Evolutionary conservation across 2,329 filamentous ascomycete species (phyloP).

Genomic region (Trichophyton mentagrophytes): DNA sequence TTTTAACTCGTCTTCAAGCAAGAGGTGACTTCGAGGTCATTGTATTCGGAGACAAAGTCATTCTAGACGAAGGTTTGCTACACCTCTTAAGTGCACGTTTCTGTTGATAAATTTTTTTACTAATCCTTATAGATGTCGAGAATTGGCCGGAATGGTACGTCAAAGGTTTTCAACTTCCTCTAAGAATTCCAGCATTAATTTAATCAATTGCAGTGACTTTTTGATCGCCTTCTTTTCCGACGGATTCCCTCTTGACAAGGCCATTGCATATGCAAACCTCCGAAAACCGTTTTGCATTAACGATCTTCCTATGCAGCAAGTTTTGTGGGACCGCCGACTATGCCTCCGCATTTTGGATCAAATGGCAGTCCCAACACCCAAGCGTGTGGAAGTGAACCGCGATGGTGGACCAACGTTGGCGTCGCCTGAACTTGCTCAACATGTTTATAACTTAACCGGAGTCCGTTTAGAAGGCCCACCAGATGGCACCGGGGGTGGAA

Average conservation of each 20-base stretch:
- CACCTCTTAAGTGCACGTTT: neutral
- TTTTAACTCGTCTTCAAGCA: constrained; percentile 78
- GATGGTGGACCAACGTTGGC: constrained; percentile 77
- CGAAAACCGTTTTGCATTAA: constrained; percentile 96
- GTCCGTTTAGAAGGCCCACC: constrained; percentile 59
- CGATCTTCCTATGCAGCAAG: constrained; percentile 91
- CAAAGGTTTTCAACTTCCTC: neutral
- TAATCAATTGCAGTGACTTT: constrained; percentile 52
- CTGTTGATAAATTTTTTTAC: neutral
- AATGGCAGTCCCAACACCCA: constrained; percentile 78
- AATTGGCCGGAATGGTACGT: constrained; percentile 81
- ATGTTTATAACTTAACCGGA: constrained; percentile 69
- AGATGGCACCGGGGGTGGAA: constrained; percentile 50
- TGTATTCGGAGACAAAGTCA: constrained; percentile 97
- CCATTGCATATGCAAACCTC: constrained; percentile 85
- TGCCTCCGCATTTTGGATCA: constrained; percentile 80
- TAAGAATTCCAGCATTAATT: neutral
- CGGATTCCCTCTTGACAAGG: constrained; percentile 91
- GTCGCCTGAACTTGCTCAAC: constrained; percentile 64
- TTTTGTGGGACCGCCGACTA: constrained; percentile 87
- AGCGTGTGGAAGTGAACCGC: constrained; percentile 76
- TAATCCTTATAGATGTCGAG: constrained; percentile 52
- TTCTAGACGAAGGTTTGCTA: constrained; percentile 67
- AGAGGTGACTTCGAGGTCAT: constrained; percentile 92
- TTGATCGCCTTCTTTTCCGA: constrained; percentile 97